Evolutionary conservation across 257 asterid genomes (phyloP), one percentile per base, ranked within the genome.

Genomic region (Rauvolfia tetraphylla): DNA sequence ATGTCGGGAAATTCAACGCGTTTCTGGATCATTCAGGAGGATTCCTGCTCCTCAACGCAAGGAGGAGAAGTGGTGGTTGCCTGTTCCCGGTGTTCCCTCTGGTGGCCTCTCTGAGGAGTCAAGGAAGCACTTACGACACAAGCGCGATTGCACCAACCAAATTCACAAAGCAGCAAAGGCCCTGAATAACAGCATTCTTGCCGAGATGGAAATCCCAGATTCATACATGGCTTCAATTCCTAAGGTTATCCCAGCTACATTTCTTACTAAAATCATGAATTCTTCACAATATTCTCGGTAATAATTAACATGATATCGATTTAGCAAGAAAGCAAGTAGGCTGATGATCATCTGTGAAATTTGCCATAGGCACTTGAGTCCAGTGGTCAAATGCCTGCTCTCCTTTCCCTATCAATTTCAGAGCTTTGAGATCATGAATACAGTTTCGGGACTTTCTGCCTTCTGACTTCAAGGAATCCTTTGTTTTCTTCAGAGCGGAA

Each of bases 161-260:
- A 89, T 95, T 51, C 96, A 89, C 83, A 93, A 91, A 83, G 99
- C 99, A 25, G 93, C 99, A 10, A 93, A 88, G 96, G 97, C 97
- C 0, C 89, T 93, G 72, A 95, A 95, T 81, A 85, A 82, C 42
- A 78, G 85, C 67, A 87, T 90, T 82, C 93, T 93, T 72, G 79
- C 97, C 38, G 99, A 95, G 56, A 91, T 95, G 96, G 89, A 86
- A 49, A 85, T 91, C 42, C 99, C 98, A 41, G 97, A 95, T 48
- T 88, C 97, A 5, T 91, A 90, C 87, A 77, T 86, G 83, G 83
- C 87, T 29, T 85, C 97, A 29, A 96, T 93, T 78, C 98, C 99
- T 14, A 95, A 93, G 98, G 99, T 95, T 78, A 25, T 51, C 2
- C 44, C 42, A 46, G 13, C 8, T 11, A 42, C 53, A 29, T 68